These are phyloP conservation scores for Aspergillus panamensis DNA, from an alignment of 495 filamentous ascomycete species.

Conservation along the genomic window DNA sequence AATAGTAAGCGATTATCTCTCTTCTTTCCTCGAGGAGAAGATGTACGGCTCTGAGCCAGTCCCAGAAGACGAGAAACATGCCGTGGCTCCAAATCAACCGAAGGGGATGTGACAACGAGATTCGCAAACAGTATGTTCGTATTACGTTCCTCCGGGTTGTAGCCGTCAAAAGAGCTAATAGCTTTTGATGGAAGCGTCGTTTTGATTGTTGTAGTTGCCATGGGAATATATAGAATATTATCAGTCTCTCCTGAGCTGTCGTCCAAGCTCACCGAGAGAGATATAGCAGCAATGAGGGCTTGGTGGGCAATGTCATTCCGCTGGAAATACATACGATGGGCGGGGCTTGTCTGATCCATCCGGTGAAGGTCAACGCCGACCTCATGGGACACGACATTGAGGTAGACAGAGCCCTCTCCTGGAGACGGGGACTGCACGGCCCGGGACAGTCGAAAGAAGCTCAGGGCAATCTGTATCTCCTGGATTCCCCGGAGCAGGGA, in stretches of 20 bases:
- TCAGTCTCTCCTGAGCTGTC: slow-evolving; percentile 81
- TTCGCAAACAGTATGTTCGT: slow-evolving; percentile 96
- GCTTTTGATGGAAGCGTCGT: slow-evolving; percentile 95
- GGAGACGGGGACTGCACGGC: slow-evolving; percentile 63
- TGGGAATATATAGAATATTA: slow-evolving; percentile 88
- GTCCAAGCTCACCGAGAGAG: slow-evolving; percentile 86
- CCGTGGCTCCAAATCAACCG: slow-evolving; percentile 89
- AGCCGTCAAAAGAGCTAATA: slow-evolving; percentile 70
- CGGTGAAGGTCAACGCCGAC: slow-evolving; percentile 89
- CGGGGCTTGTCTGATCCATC: slow-evolving; percentile 88
- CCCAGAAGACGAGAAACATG: slow-evolving; percentile 83
- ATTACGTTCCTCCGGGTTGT: slow-evolving; percentile 80
- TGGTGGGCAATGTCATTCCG: slow-evolving; percentile 91
- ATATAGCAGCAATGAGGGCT: slow-evolving; percentile 86
- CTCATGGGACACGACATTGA: slow-evolving; percentile 93
- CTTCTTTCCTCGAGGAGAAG: slow-evolving; percentile 44
- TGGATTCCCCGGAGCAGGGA: slow-evolving; percentile 90
- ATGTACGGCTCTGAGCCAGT: slow-evolving; percentile 59
- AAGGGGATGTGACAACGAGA: slow-evolving; percentile 91
- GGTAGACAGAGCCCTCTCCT: slow-evolving; percentile 62
- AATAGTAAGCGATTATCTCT: slow-evolving; percentile 63
- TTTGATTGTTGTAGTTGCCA: slow-evolving; percentile 94
- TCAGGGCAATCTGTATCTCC: slow-evolving; percentile 93
- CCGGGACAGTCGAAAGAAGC: slow-evolving; percentile 84
- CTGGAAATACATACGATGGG: slow-evolving; percentile 99